Evolutionary conservation across 1,284 basidiomycete species (phyloP).

Genomic region (Marasmius oreades): DNA sequence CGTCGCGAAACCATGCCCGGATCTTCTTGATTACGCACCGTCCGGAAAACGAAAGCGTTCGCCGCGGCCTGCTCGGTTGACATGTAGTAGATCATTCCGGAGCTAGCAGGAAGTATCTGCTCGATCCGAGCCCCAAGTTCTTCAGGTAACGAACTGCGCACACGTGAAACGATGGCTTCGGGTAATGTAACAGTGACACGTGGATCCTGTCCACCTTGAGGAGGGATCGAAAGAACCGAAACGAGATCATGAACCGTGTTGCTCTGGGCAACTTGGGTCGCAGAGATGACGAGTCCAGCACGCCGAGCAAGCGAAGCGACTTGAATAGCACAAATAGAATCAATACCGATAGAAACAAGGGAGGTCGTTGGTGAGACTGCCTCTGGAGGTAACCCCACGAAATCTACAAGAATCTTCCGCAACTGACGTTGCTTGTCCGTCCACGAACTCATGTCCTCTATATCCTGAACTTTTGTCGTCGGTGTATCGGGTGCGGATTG

Average conservation of each 20-base stretch:
- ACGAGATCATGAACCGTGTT: conserved; percentile 34
- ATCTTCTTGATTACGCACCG: background rate
- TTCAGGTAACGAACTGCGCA: background rate
- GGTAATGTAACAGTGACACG: background rate
- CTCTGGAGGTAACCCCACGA: conserved; percentile 12
- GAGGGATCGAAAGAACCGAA: conserved; percentile 10
- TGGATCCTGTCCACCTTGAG: background rate
- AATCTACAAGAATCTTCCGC: background rate
- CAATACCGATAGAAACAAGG: conserved; percentile 42
- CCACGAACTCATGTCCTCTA: background rate
- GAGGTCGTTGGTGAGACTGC: conserved; percentile 28
- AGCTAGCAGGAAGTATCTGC: conserved; percentile 19
- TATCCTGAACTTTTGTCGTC: background rate
- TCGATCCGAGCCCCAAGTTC: conserved; percentile 17
- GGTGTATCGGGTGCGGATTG: conserved; percentile 14
- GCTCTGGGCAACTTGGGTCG: conserved; percentile 40
- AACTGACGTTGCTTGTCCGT: background rate
- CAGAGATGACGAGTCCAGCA: conserved; percentile 32
- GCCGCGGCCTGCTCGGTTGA: background rate
- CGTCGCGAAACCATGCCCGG: background rate
- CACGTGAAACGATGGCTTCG: background rate
- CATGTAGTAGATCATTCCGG: conserved; percentile 33
- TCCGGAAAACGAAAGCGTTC: background rate
- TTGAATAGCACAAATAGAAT: conserved; percentile 51
- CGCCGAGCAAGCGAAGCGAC: conserved; percentile 37